phyloP scores from a whole-genome alignment of 176 grass and related monocot species.

The Zizania latifolia region DNA sequence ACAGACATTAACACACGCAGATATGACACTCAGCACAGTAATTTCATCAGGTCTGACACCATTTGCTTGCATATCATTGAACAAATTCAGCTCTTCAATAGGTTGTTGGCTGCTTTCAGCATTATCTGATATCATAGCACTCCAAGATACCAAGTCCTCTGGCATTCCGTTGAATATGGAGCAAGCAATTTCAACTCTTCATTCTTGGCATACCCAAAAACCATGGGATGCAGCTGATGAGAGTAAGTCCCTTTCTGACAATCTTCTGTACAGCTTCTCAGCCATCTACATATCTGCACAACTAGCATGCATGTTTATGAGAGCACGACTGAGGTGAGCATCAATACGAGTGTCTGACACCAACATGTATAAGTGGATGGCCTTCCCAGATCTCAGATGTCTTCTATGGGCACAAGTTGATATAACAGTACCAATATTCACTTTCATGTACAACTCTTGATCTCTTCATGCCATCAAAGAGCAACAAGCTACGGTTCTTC shows the following conservation, averaged over 20 bases:
- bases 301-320: constrained; percentile 68
- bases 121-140: constrained; percentile 85
- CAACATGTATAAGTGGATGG: constrained; percentile 66
- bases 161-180: constrained; percentile 72
- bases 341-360: constrained; percentile 38
- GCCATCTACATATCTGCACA: constrained; percentile 58
- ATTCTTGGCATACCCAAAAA: constrained; percentile 72
- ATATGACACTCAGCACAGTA: constrained; percentile 71
- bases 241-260: constrained; percentile 45
- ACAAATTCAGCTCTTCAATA: constrained; percentile 55
- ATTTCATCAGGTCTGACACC: constrained; percentile 53
- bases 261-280: constrained; percentile 46
- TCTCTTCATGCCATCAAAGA: constrained; percentile 74
- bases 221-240: constrained; percentile 66
- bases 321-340: constrained; percentile 48
- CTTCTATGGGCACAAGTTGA: constrained; percentile 50
- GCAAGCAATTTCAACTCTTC: constrained; percentile 46
- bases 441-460: constrained; percentile 59
- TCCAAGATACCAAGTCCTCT: constrained; percentile 79
- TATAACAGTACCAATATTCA: constrained; percentile 62
- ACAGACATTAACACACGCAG: constrained; percentile 65
- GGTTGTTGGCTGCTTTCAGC: constrained; percentile 51
- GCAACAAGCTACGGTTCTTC: constrained; percentile 53
- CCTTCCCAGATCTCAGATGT: constrained; percentile 42
- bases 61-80: constrained; percentile 54